Evolutionary conservation across 164 flowering plant species (phyloP).

Genomic region (Litsea cubeba): DNA sequence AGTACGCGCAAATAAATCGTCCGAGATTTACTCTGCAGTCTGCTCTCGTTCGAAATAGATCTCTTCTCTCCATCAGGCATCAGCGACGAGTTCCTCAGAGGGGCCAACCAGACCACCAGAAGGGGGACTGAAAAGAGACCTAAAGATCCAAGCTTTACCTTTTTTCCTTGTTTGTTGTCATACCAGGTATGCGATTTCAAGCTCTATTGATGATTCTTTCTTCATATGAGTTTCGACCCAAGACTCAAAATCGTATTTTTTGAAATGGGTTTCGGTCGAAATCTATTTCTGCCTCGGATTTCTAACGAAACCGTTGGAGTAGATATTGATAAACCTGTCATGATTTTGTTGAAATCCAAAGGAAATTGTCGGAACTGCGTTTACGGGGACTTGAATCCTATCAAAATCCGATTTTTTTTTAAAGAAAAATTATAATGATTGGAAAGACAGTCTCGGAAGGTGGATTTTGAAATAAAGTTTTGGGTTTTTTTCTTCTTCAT

Average conservation of each 20-base stretch:
- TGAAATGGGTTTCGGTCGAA: slow-evolving; percentile 7
- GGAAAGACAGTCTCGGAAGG: background rate
- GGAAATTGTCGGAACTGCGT: background rate
- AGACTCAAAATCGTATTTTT: background rate
- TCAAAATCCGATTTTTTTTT: background rate
- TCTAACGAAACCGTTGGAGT: background rate
- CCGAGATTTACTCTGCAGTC: too few species aligned
- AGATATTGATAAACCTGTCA: background rate
- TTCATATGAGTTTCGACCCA: background rate
- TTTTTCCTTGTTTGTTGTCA: background rate
- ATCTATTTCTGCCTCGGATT: background rate
- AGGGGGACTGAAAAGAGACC: background rate
- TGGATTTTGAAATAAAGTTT: background rate
- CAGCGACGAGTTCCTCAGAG: too few species aligned
- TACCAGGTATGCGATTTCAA: background rate
- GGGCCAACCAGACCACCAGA: background rate
- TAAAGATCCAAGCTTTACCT: background rate
- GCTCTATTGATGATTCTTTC: background rate
- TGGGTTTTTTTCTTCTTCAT: background rate
- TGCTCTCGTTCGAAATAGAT: too few species aligned
- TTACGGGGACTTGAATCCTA: background rate
- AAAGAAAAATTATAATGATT: background rate
- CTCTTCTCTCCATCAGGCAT: too few species aligned
- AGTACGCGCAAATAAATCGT: too few species aligned
- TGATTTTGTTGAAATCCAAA: background rate